phyloP scores from a whole-genome alignment of 495 filamentous ascomycete genomes.

The Neurospora sp. region DNA sequence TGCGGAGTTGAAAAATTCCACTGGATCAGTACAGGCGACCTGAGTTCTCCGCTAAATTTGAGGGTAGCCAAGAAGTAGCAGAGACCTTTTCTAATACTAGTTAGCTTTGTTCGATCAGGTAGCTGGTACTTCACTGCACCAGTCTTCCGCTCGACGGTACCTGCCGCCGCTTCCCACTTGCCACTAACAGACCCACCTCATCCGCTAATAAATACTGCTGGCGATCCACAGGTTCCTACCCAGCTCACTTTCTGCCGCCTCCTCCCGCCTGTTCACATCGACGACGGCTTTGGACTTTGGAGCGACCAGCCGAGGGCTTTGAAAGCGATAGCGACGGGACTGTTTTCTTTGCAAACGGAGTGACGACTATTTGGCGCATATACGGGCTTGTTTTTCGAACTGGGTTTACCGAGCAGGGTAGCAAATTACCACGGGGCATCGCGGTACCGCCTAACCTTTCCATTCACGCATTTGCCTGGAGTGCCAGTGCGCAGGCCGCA shows the following conservation, averaged over 20 bases:
- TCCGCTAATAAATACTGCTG: not conserved
- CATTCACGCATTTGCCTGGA: not conserved
- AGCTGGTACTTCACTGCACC: not conserved
- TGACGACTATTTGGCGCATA: not conserved
- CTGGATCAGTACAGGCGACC: not conserved
- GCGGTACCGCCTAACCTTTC: not conserved
- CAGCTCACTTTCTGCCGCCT: conserved; percentile 15
- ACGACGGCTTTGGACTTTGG: conserved; percentile 9
- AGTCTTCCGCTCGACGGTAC: not conserved
- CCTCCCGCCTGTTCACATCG: conserved; percentile 16
- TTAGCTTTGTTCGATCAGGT: not conserved
- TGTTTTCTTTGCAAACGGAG: not conserved
- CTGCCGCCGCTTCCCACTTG: not conserved
- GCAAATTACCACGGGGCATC: not conserved
- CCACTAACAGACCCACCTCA: not conserved
- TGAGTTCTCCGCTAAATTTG: not conserved
- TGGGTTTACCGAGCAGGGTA: not conserved
- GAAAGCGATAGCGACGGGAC: not conserved
- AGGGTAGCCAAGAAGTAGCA: not conserved
- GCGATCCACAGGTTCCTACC: not conserved
- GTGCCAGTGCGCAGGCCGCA: not conserved
- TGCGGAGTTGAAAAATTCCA: not conserved
- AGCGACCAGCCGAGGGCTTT: not conserved
- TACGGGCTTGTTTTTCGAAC: not conserved
- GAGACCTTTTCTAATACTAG: not conserved